These are phyloP conservation scores for Piper betle DNA, from an alignment of 164 flowering plant genomes.

Conservation along the genomic window DNA sequence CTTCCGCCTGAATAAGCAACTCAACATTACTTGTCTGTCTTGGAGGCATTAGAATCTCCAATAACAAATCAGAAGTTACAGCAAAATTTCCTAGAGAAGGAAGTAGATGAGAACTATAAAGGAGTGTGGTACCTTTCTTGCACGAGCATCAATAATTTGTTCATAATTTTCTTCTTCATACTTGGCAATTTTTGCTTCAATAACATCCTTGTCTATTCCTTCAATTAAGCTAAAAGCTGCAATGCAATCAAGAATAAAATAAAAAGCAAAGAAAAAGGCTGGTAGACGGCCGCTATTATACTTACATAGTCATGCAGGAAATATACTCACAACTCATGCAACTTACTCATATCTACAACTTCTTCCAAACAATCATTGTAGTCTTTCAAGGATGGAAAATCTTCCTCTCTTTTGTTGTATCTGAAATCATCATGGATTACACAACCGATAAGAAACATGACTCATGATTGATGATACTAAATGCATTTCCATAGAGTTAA, in stretches of 20 bases:
- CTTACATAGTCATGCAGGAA: neutral
- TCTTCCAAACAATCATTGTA: slow-evolving; percentile 96
- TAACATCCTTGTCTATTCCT: slow-evolving; percentile 62
- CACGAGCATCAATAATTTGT: slow-evolving; percentile 71
- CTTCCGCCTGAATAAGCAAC: slow-evolving; percentile 56
- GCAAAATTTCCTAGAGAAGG: no score
- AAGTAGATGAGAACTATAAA: no score
- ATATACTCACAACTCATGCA: neutral
- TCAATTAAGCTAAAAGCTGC: slow-evolving; percentile 54
- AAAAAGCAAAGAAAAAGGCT: neutral
- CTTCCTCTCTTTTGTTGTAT: slow-evolving; percentile 85
- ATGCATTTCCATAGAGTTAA: neutral
- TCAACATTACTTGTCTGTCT: no score
- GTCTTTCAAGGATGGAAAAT: slow-evolving; percentile 72
- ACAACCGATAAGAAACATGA: neutral
- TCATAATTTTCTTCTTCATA: slow-evolving; percentile 86
- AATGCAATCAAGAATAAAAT: slow-evolving; percentile 2
- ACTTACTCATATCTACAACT: slow-evolving; percentile 93
- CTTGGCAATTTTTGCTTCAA: slow-evolving; percentile 63
- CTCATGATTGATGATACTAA: neutral
- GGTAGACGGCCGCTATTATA: no score
- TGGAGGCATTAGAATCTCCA: neutral
- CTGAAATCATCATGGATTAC: slow-evolving; percentile 16
- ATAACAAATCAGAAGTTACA: neutral
- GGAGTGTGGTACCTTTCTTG: slow-evolving; percentile 51